Base-by-base conservation (phyloP, 345 rosid genomes). In the Eucalyptus fibrosa region DNA sequence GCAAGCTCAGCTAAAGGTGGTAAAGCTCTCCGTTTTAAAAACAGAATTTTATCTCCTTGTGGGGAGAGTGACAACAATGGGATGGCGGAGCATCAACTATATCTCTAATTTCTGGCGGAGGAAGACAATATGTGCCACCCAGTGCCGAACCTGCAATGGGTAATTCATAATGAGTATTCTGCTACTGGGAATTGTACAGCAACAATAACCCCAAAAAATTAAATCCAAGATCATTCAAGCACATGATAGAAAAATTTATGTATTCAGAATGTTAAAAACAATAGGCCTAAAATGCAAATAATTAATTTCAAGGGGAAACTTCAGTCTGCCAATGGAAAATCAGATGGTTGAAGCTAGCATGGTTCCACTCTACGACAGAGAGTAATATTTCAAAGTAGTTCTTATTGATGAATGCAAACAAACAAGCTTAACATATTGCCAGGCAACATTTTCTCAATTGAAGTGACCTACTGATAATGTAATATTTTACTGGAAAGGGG, bases 41-140 rank as follows among this genome's bases (percentile, higher is more conserved):
- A 98, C 83, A 97, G 89, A 56, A 98, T 94, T 89, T 95, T 98
- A 91, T 98, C 97, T 89, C 97, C 93, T 4, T 94, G 95, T 7
- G 99, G 99, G 18, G 99, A 98, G 94, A 98, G 96, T 34, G 99
- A 95, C 89, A 98, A 88, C 5, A 98, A 95, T n/a, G 4, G 99
- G 99, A 65, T 9, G 99, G 99, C 9, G 97, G 98, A 19, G 99
- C 97, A 91, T 98, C 99, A 21, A 98, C 98, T n/a, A 98, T 97
- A 89, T 97, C 96, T 90, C 91, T 93, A 92, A 98, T 96, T 90
- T 96, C 99, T 10, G 95, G 94, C 12, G 98, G 97, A 85, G 99
- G 99, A 88, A 96, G 91, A 86, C 92, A 95, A 91, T 95, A 97
- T 9, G 91, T 92, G 50, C 95, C 94, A 86, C 91, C 99, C 77